Evolutionary conservation across 495 filamentous ascomycete species (phyloP), one percentile per base, ranked within the genome.

Genomic region (Neurospora terricola): DNA sequence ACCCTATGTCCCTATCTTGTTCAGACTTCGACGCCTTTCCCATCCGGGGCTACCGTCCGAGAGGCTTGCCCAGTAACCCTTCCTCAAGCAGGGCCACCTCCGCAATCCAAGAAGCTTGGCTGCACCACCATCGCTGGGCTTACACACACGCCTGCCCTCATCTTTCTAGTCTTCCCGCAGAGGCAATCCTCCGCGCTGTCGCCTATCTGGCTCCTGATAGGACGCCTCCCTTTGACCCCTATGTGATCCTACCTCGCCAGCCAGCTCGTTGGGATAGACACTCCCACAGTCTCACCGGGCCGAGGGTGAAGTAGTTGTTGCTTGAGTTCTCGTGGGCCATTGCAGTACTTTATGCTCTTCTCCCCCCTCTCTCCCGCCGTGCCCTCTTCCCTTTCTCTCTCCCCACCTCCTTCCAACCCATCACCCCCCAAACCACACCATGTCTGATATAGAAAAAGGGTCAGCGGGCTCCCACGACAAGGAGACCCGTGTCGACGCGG

Each of bases 401-500:
- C 54, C 30, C 27, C 54, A 30, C 23, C 54, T 34, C 54, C 23
- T 14, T 62, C 23, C 54, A 27, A 62, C 23, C 23, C 27, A 62
- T 16, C 27, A 30, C 12, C 6, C 48, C 5, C 14, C 54, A 30
- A 66, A 66, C 2, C 14, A 62, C 54, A 62, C 23, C 54, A 66
- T 66, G 54, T 66, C 54, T 3, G 54, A 66, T 27, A 66, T 66
- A 66, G 54, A 66, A 66, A 66, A 66, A 66, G 54, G 54, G 43
- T 48, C 43, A 21, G 43, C 43, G 43, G 43, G 43, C 11, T 59
- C 48, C 48, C 48, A 27, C 43, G 75, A 77, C 14, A 78, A 80
- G 70, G 76, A 75, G 72, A 62, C 68, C 7, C 74, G 21, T 14
- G 54, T 66, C 54, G 54, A 16, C 27, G 54, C 54, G 11, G 23